A percentile compares a stretch with the other conserved stretches of the same genome.
Conservation (phyloP, 495 filamentous ascomycete genomes). For the Tetracladium marchalianum region DNA sequence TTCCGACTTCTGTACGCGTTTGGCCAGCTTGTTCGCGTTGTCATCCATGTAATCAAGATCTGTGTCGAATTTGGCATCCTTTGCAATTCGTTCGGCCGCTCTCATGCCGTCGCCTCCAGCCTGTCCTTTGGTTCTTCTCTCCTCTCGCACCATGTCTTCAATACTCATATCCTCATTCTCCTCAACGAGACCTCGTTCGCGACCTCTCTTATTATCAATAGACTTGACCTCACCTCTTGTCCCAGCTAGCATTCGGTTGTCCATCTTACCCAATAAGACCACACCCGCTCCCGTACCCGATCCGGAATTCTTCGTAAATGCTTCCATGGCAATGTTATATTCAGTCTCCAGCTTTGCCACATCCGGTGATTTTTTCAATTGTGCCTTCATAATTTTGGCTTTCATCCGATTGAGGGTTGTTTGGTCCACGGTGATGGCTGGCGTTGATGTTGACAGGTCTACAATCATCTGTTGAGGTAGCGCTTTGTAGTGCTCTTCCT, state of each 20-base stretch:
- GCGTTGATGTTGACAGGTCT: slow-evolving; percentile 26
- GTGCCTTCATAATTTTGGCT: slow-evolving; percentile 90
- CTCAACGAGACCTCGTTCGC: slow-evolving; percentile 68
- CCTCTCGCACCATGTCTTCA: slow-evolving; percentile 91
- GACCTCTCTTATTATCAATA: slow-evolving; percentile 64
- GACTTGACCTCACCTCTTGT: slow-evolving; percentile 66
- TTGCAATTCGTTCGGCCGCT: slow-evolving; percentile 83
- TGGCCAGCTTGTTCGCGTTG: slow-evolving; percentile 85
- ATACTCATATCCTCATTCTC: slow-evolving; percentile 95
- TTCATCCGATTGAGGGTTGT: slow-evolving; percentile 82
- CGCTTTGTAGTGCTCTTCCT: slow-evolving; percentile 31
- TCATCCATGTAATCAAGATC: slow-evolving; percentile 97
- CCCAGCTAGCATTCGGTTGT: slow-evolving; percentile 78
- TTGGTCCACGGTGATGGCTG: slow-evolving; percentile 49
- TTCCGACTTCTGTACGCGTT: slow-evolving; percentile 78
- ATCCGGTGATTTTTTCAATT: slow-evolving; percentile 63
- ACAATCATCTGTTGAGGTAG: slow-evolving; percentile 34
- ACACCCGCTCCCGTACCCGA: slow-evolving; percentile 45
- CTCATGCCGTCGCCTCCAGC: slow-evolving; percentile 71
- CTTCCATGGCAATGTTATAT: slow-evolving; percentile 64
- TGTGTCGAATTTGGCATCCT: slow-evolving; percentile 85
- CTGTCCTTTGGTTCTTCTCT: slow-evolving; percentile 71
- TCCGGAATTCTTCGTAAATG: slow-evolving; percentile 44
- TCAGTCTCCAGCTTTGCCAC: slow-evolving; percentile 71
- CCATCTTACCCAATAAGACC: slow-evolving; percentile 76